A percentile compares a stretch with the other conserved stretches of the same genome.
phyloP scores from a whole-genome alignment of 1,139 yeast genomes.

The Pneumocystis wakefieldiae region DNA sequence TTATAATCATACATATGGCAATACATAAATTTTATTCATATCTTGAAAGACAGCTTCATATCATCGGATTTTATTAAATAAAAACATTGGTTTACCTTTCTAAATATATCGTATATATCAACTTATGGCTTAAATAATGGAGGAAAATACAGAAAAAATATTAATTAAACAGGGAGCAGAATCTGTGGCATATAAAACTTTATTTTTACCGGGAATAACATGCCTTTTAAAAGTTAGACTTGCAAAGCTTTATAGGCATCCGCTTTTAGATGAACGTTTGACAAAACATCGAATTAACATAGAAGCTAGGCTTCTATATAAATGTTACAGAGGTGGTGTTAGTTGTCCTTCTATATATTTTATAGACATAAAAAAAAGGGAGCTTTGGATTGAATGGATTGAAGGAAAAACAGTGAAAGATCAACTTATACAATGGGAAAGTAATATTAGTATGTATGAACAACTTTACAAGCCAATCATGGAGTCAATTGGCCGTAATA shows the following conservation, averaged over 20 bases:
- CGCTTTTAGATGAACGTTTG: conserved; percentile 56
- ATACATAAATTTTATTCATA: background rate
- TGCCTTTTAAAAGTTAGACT: conserved; percentile 72
- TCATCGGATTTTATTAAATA: background rate
- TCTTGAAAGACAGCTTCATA: background rate
- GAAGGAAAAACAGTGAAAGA: conserved; percentile 24
- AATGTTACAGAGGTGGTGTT: conserved; percentile 41
- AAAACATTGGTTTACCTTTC: background rate
- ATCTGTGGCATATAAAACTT: conserved; percentile 59
- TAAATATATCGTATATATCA: background rate
- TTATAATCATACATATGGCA: background rate
- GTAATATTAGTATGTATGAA: conserved; percentile 23
- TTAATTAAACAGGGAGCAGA: conserved; percentile 91
- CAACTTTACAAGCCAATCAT: conserved; percentile 13
- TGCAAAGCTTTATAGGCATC: conserved; percentile 76
- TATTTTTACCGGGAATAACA: conserved; percentile 52
- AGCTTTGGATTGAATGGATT: conserved; percentile 77
- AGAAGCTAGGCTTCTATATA: conserved; percentile 65
- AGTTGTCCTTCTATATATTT: conserved; percentile 55
- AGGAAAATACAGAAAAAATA: conserved; percentile 18
- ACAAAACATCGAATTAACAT: conserved; percentile 71
- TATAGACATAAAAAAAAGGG: conserved; percentile 61
- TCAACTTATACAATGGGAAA: conserved; percentile 24
- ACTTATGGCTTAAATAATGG: background rate
- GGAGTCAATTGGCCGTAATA: conserved; percentile 44